These are phyloP conservation scores for Albizia julibrissin DNA, from an alignment of 306 rosid genomes.

Conservation along the genomic window DNA sequence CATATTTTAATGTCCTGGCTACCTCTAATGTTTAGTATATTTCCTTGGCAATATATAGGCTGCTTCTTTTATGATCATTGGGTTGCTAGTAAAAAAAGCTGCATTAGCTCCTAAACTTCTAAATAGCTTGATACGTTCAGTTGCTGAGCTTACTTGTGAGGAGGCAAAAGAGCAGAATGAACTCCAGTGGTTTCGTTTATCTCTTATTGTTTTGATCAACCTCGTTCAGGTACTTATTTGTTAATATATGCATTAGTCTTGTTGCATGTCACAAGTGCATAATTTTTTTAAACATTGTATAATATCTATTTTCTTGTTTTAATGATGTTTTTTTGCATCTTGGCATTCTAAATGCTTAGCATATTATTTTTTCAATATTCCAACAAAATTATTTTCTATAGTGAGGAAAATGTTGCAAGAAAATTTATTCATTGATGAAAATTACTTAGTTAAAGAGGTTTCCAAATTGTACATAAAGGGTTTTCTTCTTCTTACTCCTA, in stretches of 20 bases:
- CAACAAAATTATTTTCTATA: background rate
- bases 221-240: slow-evolving; percentile 76
- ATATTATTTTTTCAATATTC: background rate
- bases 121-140: slow-evolving; percentile 65
- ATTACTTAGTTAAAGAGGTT: background rate
- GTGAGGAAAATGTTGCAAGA: background rate
- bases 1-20: background rate
- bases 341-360: slow-evolving; percentile 3
- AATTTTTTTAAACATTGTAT: background rate
- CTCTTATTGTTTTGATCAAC: slow-evolving; percentile 77
- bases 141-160: slow-evolving; percentile 71
- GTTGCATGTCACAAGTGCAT: slow-evolving; percentile 3
- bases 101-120: slow-evolving; percentile 75
- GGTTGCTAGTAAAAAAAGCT: slow-evolving; percentile 74
- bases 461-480: background rate
- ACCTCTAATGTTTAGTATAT: slow-evolving; percentile 6
- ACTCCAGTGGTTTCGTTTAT: slow-evolving; percentile 74
- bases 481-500: background rate
- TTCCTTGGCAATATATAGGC: slow-evolving; percentile 49
- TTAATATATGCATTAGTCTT: slow-evolving; percentile 8
- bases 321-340: background rate
- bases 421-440: background rate
- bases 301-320: slow-evolving; percentile 15
- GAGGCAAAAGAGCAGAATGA: slow-evolving; percentile 59
- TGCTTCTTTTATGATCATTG: slow-evolving; percentile 87